Base-by-base conservation (phyloP, 176 grass and related monocot species). In the Ensete ventricosum region DNA sequence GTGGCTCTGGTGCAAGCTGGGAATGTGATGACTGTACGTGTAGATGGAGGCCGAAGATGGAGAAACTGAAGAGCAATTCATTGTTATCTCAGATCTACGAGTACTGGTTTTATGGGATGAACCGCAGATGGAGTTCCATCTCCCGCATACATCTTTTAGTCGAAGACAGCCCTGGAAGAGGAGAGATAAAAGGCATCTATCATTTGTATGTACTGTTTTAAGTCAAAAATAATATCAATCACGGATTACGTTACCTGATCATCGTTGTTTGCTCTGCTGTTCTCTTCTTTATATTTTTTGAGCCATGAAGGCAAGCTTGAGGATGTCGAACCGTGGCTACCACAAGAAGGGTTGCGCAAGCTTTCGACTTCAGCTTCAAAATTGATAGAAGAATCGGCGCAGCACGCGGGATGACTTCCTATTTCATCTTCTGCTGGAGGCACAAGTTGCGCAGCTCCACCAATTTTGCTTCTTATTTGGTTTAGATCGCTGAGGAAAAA, bases 11-110 rank as follows among this genome's bases (percentile, higher is more conserved):
- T 60, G 57, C 57, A 60, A 68, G 79, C 57, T 60, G 17, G 57
- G 57, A 5, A 60, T 7, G 57, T 19, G 57, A 19, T 19, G 57
- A 19, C 81, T 67, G 20, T 82, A 82, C 23, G 60, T 63, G 6
- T 76, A 82, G 63, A 52, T 27, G 12, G 53, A 79, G 60, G 87
- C 75, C 82, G 81, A 49, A 10, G 73, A 60, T 21, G 80, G 73
- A 43, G 80, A 81, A 11, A 67, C 53, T 3, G 74, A 85, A 9
- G 85, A 83, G 84, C 91, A 90, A 74, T 83, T 89, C 71, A 93
- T n/a, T 11, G 94, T 91, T 20, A 91, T 83, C 74, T 93, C 86
- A 0, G 90, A 90, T 23, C 88, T 67, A 68, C 77, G 81, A 17
- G 83, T 25, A 8, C 43, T 55, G 57, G 57, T n/a, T 53, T 73